A percentile compares a stretch with the other conserved stretches of the same genome.
Conservation (phyloP, 2,329 filamentous ascomycete species). For the Beauveria pseudobassiana region DNA sequence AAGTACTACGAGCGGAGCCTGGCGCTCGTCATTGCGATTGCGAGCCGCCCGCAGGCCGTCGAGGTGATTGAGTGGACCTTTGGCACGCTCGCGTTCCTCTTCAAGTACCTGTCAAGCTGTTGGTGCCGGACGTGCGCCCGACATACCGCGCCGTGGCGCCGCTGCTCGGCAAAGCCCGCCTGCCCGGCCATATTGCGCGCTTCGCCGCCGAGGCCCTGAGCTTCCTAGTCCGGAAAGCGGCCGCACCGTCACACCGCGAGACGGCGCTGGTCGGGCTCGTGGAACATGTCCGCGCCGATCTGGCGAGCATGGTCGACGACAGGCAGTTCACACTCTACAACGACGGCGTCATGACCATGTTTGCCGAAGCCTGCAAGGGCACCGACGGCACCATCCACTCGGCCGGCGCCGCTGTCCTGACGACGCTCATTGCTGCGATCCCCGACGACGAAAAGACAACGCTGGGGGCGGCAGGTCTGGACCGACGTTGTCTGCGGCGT, state of each 20-base stretch:
- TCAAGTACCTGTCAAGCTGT: constrained; percentile 87
- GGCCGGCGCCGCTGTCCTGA: constrained; percentile 46
- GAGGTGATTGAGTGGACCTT: constrained; percentile 98
- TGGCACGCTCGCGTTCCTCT: constrained; percentile 84
- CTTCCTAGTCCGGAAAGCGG: constrained; percentile 86
- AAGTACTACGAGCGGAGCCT: constrained; percentile 76
- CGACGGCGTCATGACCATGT: constrained; percentile 85
- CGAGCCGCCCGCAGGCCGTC: constrained; percentile 66
- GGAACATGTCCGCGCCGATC: constrained; percentile 62
- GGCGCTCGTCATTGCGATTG: constrained; percentile 67
- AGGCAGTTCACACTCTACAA: constrained; percentile 63
- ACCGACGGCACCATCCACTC: constrained; percentile 54
- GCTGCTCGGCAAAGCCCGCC: constrained; percentile 72
- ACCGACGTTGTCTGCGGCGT: constrained; percentile 65
- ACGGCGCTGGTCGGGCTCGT: constrained; percentile 65
- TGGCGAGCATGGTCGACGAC: constrained; percentile 45
- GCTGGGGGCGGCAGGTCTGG: constrained; percentile 43
- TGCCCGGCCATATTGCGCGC: constrained; percentile 79
- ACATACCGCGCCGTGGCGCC: constrained; percentile 78
- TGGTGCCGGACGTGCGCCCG: constrained; percentile 78
- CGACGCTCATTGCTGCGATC: constrained; percentile 42
- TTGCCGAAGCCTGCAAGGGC: constrained; percentile 71
- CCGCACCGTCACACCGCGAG: constrained; percentile 67
- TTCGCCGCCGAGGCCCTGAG: constrained; percentile 94
- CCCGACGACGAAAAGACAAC: constrained; percentile 42